Base-by-base conservation (phyloP, 2,329 filamentous ascomycete species). In the Amauroascus niger region DNA sequence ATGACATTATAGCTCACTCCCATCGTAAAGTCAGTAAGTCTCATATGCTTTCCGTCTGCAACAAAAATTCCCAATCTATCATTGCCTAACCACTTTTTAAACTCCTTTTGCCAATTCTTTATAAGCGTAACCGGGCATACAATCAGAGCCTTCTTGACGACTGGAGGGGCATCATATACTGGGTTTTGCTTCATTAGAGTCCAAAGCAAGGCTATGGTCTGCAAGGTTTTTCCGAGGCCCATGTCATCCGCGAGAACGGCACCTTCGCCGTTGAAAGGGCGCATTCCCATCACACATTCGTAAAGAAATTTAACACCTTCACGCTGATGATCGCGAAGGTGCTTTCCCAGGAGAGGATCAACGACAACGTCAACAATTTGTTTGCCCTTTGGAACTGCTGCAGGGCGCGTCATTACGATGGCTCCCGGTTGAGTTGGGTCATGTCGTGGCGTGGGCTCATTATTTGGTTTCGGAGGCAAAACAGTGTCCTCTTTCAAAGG, bases 181-280 rank as follows among this genome's bases (percentile, higher is more conserved):
- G 83, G 83, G 62, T 83, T 86, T 62, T 87, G 84, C 65, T 86
- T 87, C 57, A 87, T 68, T 32, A 87, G 66, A 1, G 84, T 87
- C 84, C 84, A 87, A 11, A 87, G 64, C 44, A 87, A 67, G 2
- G 84, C 74, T 61, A 88, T 87, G 0, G 84, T 87, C 62, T 87
- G 84, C 32, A 87, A 64, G 0, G 84, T 87, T 68, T 88, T 88
- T 18, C 84, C 84, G 1, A 88, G 67, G 0, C 84, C 84, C 84
- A 88, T 88, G 60, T 87, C 84, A 63, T 88, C 84, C 1, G 84
- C 84, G 47, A 88, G 71, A 55, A 88, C 82, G 2, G 83, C 84
- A 22, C 84, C 84, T 66, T 84, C 78, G 1, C 84, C 83, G 60
- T 79, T 79, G 57, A 78, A 82, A 40, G 76, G 71, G 40, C 82